Base-by-base conservation (phyloP, 2,329 filamentous ascomycete species). In the Fusarium cicatricum region DNA sequence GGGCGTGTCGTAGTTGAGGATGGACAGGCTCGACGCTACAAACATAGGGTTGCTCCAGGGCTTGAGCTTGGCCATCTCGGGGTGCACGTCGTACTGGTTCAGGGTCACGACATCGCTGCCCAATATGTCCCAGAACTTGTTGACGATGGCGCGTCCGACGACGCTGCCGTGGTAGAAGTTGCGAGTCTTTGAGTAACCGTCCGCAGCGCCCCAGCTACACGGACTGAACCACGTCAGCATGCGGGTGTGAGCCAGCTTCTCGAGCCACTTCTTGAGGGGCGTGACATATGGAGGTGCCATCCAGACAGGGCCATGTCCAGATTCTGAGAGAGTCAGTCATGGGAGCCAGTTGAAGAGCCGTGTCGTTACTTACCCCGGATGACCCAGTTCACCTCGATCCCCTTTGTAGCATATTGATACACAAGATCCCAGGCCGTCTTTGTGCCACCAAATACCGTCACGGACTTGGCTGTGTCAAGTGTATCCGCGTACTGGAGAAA, bases 371-470 rank as follows among this genome's bases (percentile, higher is more conserved):
- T 62, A 79, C 79, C 74, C 60, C 86, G 78, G 45, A 89, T 85
- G 6, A 89, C 76, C 80, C 86, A 83, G 39, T 87, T 77, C 1
- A 87, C 85, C 47, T 81, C 72, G 28, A 83, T 75, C 1, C 83
- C 85, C 23, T 77, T 76, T 6, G 76, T 77, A 2, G 82, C 86
- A 61, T 85, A 87, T 1, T 83, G 77, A 60, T 89, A 89, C 1
- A 85, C 85, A 11, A 83, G 80, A 70, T 90, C 88, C 77, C 82
- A 89, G 0, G 85, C 86, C 2, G 82, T 86, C 69, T 90, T 90
- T 3, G 80, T 82, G 3, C 81, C 84, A 2, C 88, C 88, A 11
- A 89, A 78, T 1, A 90, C 80, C 0, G 83, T 81, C 16, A 81
- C 75, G 0, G 70, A 71, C 44, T 77, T 78, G n/a, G 75, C 73